Evolutionary conservation across 108 stramenopile species (phyloP).

Genomic region (Fistulifera pelliculosa): DNA sequence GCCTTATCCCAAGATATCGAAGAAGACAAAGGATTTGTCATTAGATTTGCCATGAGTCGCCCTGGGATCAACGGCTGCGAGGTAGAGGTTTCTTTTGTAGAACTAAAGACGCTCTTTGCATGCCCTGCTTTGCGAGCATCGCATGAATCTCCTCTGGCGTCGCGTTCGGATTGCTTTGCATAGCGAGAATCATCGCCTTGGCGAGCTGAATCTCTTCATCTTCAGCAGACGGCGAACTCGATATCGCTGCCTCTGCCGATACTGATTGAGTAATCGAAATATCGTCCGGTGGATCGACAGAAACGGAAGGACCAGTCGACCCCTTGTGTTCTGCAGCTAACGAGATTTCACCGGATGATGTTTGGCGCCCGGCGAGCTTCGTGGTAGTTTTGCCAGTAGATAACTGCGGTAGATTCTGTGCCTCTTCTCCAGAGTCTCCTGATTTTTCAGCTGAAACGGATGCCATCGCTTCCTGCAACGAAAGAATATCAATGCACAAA

Average conservation of each 20-base stretch:
- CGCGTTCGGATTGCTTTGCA: conserved; percentile 51
- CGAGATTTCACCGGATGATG: neutral
- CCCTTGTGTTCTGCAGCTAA: neutral
- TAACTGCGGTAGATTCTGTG: too few relatives aligned
- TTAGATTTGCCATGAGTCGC: neutral
- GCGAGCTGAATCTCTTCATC: conserved; percentile 53
- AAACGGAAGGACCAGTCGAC: neutral
- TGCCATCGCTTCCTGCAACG: too few relatives aligned
- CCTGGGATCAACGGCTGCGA: conserved; percentile 1
- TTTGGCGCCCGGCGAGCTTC: too few relatives aligned
- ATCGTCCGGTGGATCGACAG: neutral
- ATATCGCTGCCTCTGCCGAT: too few relatives aligned
- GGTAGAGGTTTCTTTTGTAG: conserved; percentile 1
- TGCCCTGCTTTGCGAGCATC: neutral
- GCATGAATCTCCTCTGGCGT: conserved; percentile 44
- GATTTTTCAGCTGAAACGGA: too few relatives aligned
- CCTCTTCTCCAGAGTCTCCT: too few relatives aligned
- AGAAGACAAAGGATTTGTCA: too few relatives aligned
- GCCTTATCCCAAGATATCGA: neutral
- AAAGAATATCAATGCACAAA: too few relatives aligned
- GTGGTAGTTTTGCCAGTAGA: too few relatives aligned
- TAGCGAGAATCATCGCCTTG: conserved; percentile 60
- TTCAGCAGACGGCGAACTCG: neutral
- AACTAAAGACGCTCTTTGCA: neutral
- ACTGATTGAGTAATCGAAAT: neutral